phyloP scores from a whole-genome alignment of 345 rosid genomes.

The Arabidopsis thaliana region DNA sequence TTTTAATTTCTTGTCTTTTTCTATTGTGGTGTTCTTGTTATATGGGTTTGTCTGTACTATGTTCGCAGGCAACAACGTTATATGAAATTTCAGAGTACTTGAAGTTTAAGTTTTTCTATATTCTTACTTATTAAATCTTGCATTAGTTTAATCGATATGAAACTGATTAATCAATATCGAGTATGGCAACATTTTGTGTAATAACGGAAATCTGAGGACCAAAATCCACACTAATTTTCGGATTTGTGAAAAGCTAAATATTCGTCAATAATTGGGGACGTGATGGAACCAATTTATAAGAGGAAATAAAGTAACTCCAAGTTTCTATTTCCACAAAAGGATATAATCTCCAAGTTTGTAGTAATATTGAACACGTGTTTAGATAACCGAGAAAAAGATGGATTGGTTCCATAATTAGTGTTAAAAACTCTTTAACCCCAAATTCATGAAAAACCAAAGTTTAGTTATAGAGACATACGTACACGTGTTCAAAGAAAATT shows the following conservation, averaged over 20 bases:
- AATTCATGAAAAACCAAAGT: neutral
- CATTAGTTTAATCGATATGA: neutral
- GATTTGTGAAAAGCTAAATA: neutral
- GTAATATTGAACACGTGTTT: neutral
- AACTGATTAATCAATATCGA: neutral
- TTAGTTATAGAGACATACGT: neutral
- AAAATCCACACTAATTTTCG: neutral
- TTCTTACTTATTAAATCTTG: neutral
- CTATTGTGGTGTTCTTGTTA: neutral
- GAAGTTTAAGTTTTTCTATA: conserved; percentile 9
- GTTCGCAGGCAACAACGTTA: neutral
- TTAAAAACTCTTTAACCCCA: neutral
- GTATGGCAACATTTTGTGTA: neutral
- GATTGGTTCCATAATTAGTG: neutral
- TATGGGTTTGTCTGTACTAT: conserved; percentile 4
- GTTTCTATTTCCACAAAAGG: neutral
- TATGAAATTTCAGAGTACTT: conserved; percentile 24
- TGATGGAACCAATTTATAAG: neutral
- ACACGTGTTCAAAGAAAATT: neutral
- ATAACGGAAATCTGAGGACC: neutral
- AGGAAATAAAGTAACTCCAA: conserved; percentile 1
- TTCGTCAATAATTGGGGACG: neutral
- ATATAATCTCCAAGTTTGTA: conserved; percentile 1
- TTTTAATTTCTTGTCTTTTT: conserved; percentile 8
- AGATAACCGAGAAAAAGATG: conserved; percentile 12